phyloP scores from a whole-genome alignment of 345 rosid genomes.

The Punica granatum region DNA sequence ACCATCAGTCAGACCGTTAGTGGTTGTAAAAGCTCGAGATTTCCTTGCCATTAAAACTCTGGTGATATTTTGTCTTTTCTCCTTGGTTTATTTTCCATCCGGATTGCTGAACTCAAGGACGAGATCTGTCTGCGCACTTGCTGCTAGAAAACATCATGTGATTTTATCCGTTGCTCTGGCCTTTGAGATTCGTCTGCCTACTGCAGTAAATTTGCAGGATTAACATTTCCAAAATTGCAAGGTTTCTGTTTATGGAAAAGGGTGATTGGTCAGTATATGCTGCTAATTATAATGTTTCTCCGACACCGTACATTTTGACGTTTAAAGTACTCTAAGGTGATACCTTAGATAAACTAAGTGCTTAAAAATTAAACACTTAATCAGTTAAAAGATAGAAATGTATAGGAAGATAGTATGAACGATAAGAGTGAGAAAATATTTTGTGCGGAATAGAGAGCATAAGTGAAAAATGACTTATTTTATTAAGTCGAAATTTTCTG shows the following conservation, averaged over 20 bases:
- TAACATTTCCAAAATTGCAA: background rate
- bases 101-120: constrained; percentile 12
- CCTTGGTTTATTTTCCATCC: background rate
- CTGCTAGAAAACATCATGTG: background rate
- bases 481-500: too few relatives aligned
- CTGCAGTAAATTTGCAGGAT: background rate
- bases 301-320: background rate
- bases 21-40: constrained; percentile 35
- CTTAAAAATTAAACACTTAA: too few relatives aligned
- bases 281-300: background rate
- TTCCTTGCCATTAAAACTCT: constrained; percentile 31
- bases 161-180: background rate
- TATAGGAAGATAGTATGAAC: too few relatives aligned
- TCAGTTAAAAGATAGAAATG: too few relatives aligned
- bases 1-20: constrained; percentile 33
- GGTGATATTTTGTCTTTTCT: constrained; percentile 15
- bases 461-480: too few relatives aligned
- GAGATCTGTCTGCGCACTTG: background rate
- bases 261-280: background rate
- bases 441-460: too few relatives aligned
- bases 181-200: background rate
- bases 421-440: too few relatives aligned
- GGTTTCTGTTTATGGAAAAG: background rate
- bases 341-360: too few relatives aligned
- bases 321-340: background rate